phyloP scores from a whole-genome alignment of 2,329 filamentous ascomycete genomes.

The Neoascochyta sp. region DNA sequence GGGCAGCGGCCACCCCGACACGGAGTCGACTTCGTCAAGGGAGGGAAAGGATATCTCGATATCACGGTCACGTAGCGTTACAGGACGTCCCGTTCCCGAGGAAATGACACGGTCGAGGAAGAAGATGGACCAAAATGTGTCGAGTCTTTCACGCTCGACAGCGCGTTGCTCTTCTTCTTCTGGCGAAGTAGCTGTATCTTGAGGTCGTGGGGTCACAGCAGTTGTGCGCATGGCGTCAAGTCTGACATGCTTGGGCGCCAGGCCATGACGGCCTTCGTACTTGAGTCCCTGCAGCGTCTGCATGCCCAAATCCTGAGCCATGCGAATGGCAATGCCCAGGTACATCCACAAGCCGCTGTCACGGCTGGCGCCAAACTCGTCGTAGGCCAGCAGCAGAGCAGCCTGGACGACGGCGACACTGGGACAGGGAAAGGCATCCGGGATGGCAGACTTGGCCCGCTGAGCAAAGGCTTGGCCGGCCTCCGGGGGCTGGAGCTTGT shows the following conservation, averaged over 20 bases:
- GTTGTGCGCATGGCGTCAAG: slow-evolving; percentile 45
- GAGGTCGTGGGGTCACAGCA: slow-evolving; percentile 27
- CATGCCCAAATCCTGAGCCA: slow-evolving; percentile 75
- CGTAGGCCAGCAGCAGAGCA: slow-evolving; percentile 78
- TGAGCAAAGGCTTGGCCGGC: slow-evolving; percentile 76
- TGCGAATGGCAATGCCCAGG: slow-evolving; percentile 78
- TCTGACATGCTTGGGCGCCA: slow-evolving; percentile 56
- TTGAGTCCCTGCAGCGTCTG: slow-evolving; percentile 75
- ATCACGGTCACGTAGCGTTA: slow-evolving; percentile 78
- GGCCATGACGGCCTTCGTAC: slow-evolving; percentile 53
- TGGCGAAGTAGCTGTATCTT: no score
- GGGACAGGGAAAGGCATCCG: slow-evolving; percentile 78
- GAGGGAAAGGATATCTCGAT: slow-evolving; percentile 72
- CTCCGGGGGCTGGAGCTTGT: slow-evolving; percentile 52
- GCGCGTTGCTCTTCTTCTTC: slow-evolving; percentile 54
- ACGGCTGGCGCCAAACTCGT: slow-evolving; percentile 82
- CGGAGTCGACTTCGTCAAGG: slow-evolving; percentile 49
- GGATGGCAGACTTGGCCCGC: slow-evolving; percentile 74
- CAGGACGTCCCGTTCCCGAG: slow-evolving; percentile 77
- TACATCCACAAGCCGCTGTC: slow-evolving; percentile 95
- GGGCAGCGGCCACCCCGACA: slow-evolving; percentile 68
- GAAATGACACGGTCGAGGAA: slow-evolving; percentile 84
- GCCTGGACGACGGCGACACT: slow-evolving; percentile 81
- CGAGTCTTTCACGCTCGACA: slow-evolving; percentile 75
- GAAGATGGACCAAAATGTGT: slow-evolving; percentile 89